Conservation (phyloP, 169 alveolate species). For the Haemoproteus tartakovskyi region DNA sequence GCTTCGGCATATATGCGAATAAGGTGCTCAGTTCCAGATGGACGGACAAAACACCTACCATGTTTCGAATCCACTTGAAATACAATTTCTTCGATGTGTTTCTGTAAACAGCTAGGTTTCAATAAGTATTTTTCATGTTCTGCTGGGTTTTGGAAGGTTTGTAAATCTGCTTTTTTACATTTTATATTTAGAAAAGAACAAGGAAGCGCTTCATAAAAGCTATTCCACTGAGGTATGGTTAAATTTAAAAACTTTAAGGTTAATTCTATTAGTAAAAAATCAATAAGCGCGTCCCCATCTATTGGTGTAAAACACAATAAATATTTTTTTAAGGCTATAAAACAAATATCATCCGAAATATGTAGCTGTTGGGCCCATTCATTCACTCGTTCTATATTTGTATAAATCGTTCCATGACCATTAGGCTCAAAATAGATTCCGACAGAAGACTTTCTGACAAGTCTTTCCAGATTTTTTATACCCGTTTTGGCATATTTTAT, state of each 20-base stretch:
- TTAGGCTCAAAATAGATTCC: constrained; percentile 75
- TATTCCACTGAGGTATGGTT: constrained; percentile 50
- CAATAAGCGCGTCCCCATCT: constrained; percentile 68
- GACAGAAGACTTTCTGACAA: constrained; percentile 61
- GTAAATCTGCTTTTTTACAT: constrained; percentile 22
- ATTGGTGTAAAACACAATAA: constrained; percentile 55
- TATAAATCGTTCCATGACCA: constrained; percentile 74
- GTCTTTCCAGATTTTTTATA: constrained; percentile 65
- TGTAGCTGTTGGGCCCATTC: constrained; percentile 10
- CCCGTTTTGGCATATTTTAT: constrained; percentile 69
- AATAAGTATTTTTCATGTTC: constrained; percentile 67
- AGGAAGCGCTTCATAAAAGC: constrained; percentile 68
- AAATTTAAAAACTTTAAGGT: constrained; percentile 49
- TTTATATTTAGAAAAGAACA: constrained; percentile 50
- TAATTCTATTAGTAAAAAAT: constrained; percentile 69
- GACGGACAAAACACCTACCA: constrained; percentile 73
- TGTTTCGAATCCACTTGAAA: constrained; percentile 3
- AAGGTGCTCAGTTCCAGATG: constrained; percentile 75
- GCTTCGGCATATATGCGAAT: constrained; percentile 81
- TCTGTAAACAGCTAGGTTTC: constrained; percentile 61
- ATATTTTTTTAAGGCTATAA: constrained; percentile 42
- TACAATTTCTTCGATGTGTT: constrained; percentile 29
- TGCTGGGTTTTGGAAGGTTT: constrained; percentile 41
- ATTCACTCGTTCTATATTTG: constrained; percentile 10
- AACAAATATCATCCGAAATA: constrained; percentile 7